phyloP scores from a whole-genome alignment of 805 yeast species.

The Ogataea siamensis region DNA sequence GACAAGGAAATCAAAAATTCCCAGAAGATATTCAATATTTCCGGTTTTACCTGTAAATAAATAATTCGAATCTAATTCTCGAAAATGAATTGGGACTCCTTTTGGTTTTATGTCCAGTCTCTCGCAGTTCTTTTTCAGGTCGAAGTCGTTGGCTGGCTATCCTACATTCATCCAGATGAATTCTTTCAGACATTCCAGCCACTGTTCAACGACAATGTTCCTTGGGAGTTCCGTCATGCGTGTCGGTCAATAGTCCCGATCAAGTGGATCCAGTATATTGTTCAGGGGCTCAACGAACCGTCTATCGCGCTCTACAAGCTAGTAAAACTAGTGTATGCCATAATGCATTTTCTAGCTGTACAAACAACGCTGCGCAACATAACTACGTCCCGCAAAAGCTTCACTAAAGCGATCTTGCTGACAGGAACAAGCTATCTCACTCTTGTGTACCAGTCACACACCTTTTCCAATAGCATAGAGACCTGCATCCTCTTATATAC shows the following conservation, averaged over 20 bases:
- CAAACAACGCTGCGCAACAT: slow-evolving; percentile 33
- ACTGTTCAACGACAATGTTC: slow-evolving; percentile 49
- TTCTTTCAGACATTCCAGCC: slow-evolving; percentile 91
- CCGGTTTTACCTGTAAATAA: not conserved
- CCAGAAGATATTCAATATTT: no score
- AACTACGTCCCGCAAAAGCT: slow-evolving; percentile 35
- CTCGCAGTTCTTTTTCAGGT: not conserved
- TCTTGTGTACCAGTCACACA: slow-evolving; percentile 77
- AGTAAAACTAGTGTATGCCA: slow-evolving; percentile 46
- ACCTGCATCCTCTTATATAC: slow-evolving; percentile 52
- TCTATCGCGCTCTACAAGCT: slow-evolving; percentile 46
- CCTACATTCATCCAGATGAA: slow-evolving; percentile 97
- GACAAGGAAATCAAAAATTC: no score
- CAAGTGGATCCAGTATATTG: slow-evolving; percentile 30
- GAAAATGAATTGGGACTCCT: not conserved
- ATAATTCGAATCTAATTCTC: not conserved
- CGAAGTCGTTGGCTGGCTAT: slow-evolving; percentile 38
- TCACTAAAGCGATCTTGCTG: slow-evolving; percentile 44
- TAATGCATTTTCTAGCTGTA: slow-evolving; percentile 32
- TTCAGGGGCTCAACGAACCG: slow-evolving; percentile 35
- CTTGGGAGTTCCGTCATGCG: slow-evolving; percentile 77
- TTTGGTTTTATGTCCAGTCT: not conserved
- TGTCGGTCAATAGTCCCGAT: slow-evolving; percentile 73
- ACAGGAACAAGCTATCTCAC: slow-evolving; percentile 66
- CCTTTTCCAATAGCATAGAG: slow-evolving; percentile 87